Conservation (phyloP, 441 rosid species). For the Populus hybrid region DNA sequence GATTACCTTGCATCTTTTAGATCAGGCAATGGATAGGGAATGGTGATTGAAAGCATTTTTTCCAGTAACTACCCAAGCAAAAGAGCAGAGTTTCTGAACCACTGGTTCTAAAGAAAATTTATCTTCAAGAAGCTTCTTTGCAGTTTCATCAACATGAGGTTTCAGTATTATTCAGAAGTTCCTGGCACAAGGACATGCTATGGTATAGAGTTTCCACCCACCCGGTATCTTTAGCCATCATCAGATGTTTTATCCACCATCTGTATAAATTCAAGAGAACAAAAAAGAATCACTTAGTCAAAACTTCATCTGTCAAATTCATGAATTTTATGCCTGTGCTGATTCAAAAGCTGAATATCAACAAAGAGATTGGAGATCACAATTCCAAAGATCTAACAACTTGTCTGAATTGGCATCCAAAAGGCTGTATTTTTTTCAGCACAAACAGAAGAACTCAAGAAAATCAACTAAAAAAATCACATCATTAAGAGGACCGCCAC, state of each 20-base stretch:
- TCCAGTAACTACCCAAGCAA: slow-evolving; percentile 59
- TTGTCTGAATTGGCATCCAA: slow-evolving; percentile 1
- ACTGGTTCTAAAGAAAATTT: slow-evolving; percentile 47
- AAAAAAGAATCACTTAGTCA: not conserved
- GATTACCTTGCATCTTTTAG: slow-evolving; percentile 40
- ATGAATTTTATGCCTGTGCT: too few relatives aligned
- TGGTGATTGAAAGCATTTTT: slow-evolving; percentile 38
- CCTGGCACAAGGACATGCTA: slow-evolving; percentile 73
- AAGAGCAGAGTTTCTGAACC: slow-evolving; percentile 67
- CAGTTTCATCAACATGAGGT: slow-evolving; percentile 63
- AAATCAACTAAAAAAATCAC: too few relatives aligned
- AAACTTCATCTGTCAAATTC: not conserved
- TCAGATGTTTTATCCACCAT: slow-evolving; percentile 91
- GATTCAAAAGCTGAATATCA: not conserved
- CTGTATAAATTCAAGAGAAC: slow-evolving; percentile 35
- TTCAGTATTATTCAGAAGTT: slow-evolving; percentile 60
- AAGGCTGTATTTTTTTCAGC: not conserved
- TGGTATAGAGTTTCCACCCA: slow-evolving; percentile 85
- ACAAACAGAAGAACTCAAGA: too few relatives aligned
- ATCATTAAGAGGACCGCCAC: too few relatives aligned
- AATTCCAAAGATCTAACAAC: not conserved
- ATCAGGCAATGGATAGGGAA: slow-evolving; percentile 20
- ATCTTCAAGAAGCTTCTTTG: slow-evolving; percentile 64
- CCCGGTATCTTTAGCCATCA: slow-evolving; percentile 70
- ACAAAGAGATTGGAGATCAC: slow-evolving; percentile 1